A percentile compares a stretch with the other conserved stretches of the same genome.
These are phyloP conservation scores for Trichoderma harzianum DNA, from an alignment of 2,329 filamentous ascomycete species.

Conservation along the genomic window DNA sequence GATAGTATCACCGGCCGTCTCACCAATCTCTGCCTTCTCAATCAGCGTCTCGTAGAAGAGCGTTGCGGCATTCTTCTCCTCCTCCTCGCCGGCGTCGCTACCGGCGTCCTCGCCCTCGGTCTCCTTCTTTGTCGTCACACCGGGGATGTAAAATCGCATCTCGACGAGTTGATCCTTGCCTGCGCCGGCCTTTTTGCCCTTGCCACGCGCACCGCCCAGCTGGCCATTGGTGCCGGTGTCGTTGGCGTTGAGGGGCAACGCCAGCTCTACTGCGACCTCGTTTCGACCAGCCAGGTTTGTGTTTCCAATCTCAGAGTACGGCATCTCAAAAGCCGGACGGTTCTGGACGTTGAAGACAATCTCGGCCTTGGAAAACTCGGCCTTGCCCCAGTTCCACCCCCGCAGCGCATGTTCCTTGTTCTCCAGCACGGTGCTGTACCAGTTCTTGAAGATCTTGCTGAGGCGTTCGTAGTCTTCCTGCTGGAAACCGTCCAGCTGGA, in stretches of 20 bases:
- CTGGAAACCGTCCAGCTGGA: constrained; percentile 93
- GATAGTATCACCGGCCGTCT: constrained; percentile 97
- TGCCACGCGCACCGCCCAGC: constrained; percentile 67
- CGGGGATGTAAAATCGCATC: constrained; percentile 98
- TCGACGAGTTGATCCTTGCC: constrained; percentile 92
- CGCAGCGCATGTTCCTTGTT: constrained; percentile 90
- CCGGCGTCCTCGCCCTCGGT: constrained; percentile 65
- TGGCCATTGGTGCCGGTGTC: constrained; percentile 71
- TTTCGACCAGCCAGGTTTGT: constrained; percentile 97
- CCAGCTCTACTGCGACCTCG: constrained; percentile 94
- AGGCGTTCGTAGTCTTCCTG: constrained; percentile 93
- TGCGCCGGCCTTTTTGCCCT: constrained; percentile 85
- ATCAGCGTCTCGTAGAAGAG: constrained; percentile 98
- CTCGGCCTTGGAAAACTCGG: constrained; percentile 93
- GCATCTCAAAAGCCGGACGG: constrained; percentile 91
- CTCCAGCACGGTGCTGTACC: constrained; percentile 93
- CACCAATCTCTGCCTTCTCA: constrained; percentile 98
- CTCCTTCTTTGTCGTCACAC: constrained; percentile 77
- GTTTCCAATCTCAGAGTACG: constrained; percentile 96
- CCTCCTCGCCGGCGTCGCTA: constrained; percentile 51
- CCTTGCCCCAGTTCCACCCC: constrained; percentile 99
- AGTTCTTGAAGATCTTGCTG: constrained; percentile 92
- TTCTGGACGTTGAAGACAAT: constrained; percentile 96
- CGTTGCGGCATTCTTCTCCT: constrained; percentile 91
- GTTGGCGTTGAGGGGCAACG: constrained; percentile 66